phyloP scores from a whole-genome alignment of 2,329 filamentous ascomycete genomes.

The Huntiella savannae region DNA sequence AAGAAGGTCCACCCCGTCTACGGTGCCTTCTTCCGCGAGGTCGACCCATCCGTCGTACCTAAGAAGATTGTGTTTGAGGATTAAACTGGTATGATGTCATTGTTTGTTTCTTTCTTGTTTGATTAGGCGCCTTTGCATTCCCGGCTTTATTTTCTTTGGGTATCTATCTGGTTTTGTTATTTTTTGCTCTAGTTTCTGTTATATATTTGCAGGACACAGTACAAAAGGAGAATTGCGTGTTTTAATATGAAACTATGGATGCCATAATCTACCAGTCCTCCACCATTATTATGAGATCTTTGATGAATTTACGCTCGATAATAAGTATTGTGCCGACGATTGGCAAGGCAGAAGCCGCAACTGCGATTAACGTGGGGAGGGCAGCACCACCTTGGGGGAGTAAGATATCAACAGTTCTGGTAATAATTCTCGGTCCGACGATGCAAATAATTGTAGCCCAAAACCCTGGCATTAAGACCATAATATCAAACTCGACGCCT shows the following conservation, averaged over 20 bases:
- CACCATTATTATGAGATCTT: no score
- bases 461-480: conserved; percentile 25
- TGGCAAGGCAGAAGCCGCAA: conserved; percentile 24
- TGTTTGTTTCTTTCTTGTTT: conserved; percentile 1
- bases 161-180: conserved; percentile 3
- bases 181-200: background rate
- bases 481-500: conserved; percentile 23
- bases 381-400: background rate
- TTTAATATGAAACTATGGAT: no score
- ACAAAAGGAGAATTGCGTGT: no score
- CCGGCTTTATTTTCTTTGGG: background rate
- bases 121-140: background rate
- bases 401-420: conserved; percentile 12
- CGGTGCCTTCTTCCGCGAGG: conserved; percentile 87
- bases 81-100: conserved; percentile 2
- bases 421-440: conserved; percentile 25
- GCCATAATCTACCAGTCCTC: no score
- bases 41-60: conserved; percentile 62
- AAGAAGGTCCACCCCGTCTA: conserved; percentile 95
- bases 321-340: no score
- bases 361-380: conserved; percentile 24
- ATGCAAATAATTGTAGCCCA: conserved; percentile 25
- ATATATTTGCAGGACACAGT: no score
- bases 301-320: no score
- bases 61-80: conserved; percentile 74